These are phyloP conservation scores for Serpula lacrymans DNA, from an alignment of 768 basidiomycete genomes.

Conservation along the genomic window DNA sequence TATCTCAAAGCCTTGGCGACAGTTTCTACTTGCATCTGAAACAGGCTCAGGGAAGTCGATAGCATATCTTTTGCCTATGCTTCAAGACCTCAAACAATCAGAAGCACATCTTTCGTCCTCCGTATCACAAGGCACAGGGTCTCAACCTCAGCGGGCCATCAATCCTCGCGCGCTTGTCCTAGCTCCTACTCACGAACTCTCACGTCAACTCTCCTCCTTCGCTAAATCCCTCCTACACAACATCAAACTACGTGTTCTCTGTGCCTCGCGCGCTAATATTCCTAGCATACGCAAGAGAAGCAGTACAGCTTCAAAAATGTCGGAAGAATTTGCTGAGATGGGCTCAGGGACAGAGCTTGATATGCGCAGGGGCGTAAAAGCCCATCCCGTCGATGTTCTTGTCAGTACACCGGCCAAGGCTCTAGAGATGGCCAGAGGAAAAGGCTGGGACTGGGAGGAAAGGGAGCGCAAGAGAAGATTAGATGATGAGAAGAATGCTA, in stretches of 20 bases:
- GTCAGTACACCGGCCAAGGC: conserved; percentile 66
- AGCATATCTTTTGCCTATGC: conserved; percentile 82
- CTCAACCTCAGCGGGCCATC: conserved; percentile 28
- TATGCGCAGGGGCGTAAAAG: conserved; percentile 13
- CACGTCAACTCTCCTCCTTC: conserved; percentile 71
- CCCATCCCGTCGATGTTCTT: conserved; percentile 46
- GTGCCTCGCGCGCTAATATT: conserved; percentile 60
- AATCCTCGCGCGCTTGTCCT: conserved; percentile 79
- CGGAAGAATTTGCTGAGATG: conserved; percentile 25
- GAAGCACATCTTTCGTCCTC: conserved; percentile 36
- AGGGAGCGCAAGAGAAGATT: conserved; percentile 21
- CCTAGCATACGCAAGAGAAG: conserved; percentile 20
- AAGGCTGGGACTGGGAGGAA: conserved; percentile 48
- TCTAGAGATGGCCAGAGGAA: conserved; percentile 55
- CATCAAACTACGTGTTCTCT: conserved; percentile 72
- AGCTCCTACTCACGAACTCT: conserved; percentile 87
- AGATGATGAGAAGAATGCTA: conserved; percentile 21
- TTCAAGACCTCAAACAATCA: conserved; percentile 70
- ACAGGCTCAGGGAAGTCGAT: conserved; percentile 92
- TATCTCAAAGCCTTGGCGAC: conserved; percentile 17
- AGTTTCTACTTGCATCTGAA: conserved; percentile 78
- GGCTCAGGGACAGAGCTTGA: conserved; percentile 23
- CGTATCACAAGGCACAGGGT: conserved; percentile 6
- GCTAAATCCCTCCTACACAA: conserved; percentile 75
- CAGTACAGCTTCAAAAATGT: conserved; percentile 50